phyloP scores from a whole-genome alignment of 2,329 filamentous ascomycete species.

The Zarea fungicola region DNA sequence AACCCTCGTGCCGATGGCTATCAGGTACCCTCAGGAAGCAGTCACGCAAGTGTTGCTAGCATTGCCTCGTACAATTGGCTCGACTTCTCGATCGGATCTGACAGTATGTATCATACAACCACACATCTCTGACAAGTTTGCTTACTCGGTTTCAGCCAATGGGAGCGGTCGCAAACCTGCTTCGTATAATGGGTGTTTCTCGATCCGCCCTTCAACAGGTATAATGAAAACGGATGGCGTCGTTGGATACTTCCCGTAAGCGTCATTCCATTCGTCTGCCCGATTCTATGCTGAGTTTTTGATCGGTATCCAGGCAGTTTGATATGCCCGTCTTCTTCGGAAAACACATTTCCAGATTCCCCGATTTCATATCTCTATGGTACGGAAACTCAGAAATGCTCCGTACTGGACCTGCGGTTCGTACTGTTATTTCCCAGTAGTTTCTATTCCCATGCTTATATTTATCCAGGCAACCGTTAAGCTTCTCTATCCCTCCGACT shows the following conservation, averaged over 20 bases:
- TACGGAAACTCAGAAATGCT: background rate
- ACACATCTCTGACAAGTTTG: background rate
- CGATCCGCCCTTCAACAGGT: background rate
- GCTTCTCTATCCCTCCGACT: background rate
- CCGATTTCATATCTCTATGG: background rate
- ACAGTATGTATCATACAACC: constrained; percentile 3
- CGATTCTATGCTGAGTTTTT: background rate
- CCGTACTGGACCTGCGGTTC: background rate
- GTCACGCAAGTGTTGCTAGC: constrained; percentile 12
- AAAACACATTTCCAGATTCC: background rate
- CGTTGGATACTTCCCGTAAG: background rate
- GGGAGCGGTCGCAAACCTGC: constrained; percentile 11
- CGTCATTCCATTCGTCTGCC: background rate
- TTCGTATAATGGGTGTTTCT: background rate
- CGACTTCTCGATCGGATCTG: constrained; percentile 8
- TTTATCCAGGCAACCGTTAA: background rate
- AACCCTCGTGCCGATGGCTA: constrained; percentile 17
- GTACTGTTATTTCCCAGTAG: background rate
- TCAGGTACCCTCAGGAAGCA: constrained; percentile 15
- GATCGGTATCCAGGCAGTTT: background rate
- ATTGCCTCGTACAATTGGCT: constrained; percentile 15
- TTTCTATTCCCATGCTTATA: background rate
- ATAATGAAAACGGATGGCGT: background rate
- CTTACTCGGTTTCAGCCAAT: constrained; percentile 13
- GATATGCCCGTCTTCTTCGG: background rate